Base-by-base conservation (phyloP, 768 basidiomycete genomes). In the Boletus vinaceobasis region DNA sequence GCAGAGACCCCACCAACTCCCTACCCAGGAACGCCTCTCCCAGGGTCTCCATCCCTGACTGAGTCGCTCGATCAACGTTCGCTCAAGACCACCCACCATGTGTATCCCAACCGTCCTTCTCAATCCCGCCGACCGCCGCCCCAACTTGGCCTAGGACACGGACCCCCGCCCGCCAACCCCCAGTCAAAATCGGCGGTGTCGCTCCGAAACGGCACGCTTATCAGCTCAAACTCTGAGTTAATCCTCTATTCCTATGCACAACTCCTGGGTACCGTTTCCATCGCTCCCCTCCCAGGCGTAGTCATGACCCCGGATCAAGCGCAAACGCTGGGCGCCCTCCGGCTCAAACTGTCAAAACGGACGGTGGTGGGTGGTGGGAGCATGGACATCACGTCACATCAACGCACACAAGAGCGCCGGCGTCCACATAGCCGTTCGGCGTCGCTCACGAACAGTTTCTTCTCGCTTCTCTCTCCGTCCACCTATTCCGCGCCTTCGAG, bases 181-280 rank as follows among this genome's bases (percentile, higher is more conserved):
- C 63, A 43, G n/a, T 53, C 50, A 44, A 67, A 48, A 36, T 32
- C 56, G 42, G 60, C 40, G 2, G 19, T 48, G 45, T 53, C 65
- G 2, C 69, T 72, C 14, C 76, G 75, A 23, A 73, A 75, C 1
- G 75, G 80, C 5, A 68, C 76, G 15, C 79, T 82, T 63, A 71
- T 79, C 33, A 69, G 75, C 23, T 68, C 78, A 4, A 81, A 81
- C 54, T 76, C 79, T 0, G 88, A 93, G 58, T 73, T 90, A 17
- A 81, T 94, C 19, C 79, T 94, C 2, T 94, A 94, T 68, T 85
- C 92, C 0, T 94, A 94, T 60, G 90, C 85, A 0, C 89, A 93
- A 53, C 78, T 94, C 32, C 73, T 81, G 7, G 93, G 93, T 5
- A 81, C 82, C 0, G 75, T 89, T 17, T 73, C 79, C 23, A 70